Conservation (phyloP, 1,284 basidiomycete species). For the Pholiota adiposa region DNA sequence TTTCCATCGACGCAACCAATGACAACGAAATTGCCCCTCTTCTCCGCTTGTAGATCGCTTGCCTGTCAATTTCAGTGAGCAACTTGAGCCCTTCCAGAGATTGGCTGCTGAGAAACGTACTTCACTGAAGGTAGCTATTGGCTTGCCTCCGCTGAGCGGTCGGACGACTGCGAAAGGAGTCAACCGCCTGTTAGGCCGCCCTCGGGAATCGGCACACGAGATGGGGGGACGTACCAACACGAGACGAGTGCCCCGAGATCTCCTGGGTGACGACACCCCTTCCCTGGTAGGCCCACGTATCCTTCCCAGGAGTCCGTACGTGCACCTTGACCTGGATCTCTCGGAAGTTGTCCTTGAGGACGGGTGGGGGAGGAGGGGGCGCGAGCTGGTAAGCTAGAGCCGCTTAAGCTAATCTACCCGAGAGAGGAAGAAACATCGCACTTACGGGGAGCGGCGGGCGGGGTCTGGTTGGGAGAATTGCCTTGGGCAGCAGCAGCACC, state of each 20-base stretch:
- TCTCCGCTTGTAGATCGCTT: slow-evolving; percentile 78
- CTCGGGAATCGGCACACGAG: neutral
- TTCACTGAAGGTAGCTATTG: slow-evolving; percentile 72
- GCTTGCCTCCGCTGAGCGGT: slow-evolving; percentile 64
- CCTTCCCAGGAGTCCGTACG: slow-evolving; percentile 73
- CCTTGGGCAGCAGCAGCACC: slow-evolving; percentile 14
- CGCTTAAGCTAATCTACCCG: slow-evolving; percentile 10
- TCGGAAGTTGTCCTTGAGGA: slow-evolving; percentile 58
- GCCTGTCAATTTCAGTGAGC: slow-evolving; percentile 40
- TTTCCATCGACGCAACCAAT: slow-evolving; percentile 73
- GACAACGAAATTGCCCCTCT: slow-evolving; percentile 82
- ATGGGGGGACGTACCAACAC: slow-evolving; percentile 62
- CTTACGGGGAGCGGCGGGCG: slow-evolving; percentile 15
- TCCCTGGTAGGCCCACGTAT: slow-evolving; percentile 81
- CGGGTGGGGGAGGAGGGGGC: slow-evolving; percentile 23
- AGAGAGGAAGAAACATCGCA: neutral
- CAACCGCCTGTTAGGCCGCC: neutral
- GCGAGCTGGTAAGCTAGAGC: slow-evolving; percentile 15
- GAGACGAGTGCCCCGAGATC: slow-evolving; percentile 68
- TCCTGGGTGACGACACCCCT: slow-evolving; percentile 76
- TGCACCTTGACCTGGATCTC: slow-evolving; percentile 85
- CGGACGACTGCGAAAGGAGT: slow-evolving; percentile 58
- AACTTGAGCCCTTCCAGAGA: slow-evolving; percentile 1
- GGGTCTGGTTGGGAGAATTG: slow-evolving; percentile 6
- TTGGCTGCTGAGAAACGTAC: slow-evolving; percentile 40